A percentile compares a stretch with the other conserved stretches of the same genome.
These are phyloP conservation scores for Tricholoma matsutake DNA, from an alignment of 768 basidiomycete species.

Conservation along the genomic window DNA sequence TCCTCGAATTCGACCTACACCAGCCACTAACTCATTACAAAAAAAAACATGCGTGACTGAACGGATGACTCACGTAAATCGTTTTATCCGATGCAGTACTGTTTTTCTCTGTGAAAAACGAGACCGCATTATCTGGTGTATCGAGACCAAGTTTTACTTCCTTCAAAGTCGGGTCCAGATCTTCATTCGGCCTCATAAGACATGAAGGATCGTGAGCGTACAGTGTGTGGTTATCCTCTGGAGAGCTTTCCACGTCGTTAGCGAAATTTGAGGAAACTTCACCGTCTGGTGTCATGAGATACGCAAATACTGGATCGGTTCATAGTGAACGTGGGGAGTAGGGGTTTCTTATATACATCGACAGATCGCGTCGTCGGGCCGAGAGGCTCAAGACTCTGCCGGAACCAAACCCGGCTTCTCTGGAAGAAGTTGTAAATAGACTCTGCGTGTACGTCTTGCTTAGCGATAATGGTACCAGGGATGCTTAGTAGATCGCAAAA, in stretches of 20 bases:
- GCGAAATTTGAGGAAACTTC: neutral
- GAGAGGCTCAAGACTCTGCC: too few species aligned
- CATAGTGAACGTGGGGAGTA: too few species aligned
- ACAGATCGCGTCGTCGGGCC: too few species aligned
- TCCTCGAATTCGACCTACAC: slow-evolving; percentile 22
- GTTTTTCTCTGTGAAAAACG: neutral
- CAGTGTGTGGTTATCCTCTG: neutral
- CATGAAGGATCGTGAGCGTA: neutral
- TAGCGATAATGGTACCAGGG: too few species aligned
- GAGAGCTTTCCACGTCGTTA: neutral
- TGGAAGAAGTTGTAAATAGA: too few species aligned
- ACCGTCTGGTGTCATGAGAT: neutral
- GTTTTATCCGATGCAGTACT: slow-evolving; percentile 3
- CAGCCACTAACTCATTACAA: neutral
- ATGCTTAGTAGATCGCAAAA: too few species aligned
- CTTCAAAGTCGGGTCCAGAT: neutral
- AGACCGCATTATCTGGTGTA: neutral
- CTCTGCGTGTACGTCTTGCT: too few species aligned
- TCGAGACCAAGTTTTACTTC: neutral
- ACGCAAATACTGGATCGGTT: too few species aligned
- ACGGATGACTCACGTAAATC: slow-evolving; percentile 13
- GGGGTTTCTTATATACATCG: too few species aligned
- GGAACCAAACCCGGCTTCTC: too few species aligned
- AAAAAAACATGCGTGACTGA: neutral
- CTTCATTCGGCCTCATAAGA: neutral